These are phyloP conservation scores for Claviceps cyperi DNA, from an alignment of 2,329 filamentous ascomycete genomes.

Conservation along the genomic window DNA sequence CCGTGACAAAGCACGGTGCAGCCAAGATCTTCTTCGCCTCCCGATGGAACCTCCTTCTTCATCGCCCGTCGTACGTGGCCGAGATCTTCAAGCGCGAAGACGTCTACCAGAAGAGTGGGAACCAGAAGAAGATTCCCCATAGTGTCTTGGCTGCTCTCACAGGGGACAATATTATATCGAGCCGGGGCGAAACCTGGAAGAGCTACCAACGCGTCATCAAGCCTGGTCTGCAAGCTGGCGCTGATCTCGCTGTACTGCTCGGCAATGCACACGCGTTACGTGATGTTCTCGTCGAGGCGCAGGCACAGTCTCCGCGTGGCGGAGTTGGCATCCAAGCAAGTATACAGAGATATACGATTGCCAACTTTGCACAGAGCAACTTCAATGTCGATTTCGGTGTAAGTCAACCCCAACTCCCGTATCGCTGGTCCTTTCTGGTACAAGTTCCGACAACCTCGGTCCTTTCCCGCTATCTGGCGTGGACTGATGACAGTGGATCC, in stretches of 20 bases:
- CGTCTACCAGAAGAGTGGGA: constrained; percentile 23
- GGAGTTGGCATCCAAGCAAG: constrained; percentile 17
- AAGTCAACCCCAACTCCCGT: neutral
- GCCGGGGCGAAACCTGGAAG: constrained; percentile 22
- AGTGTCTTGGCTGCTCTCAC: constrained; percentile 22
- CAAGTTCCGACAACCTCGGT: too few relatives aligned
- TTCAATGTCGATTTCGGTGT: constrained; percentile 14
- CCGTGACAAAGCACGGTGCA: constrained; percentile 25
- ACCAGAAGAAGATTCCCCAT: constrained; percentile 25
- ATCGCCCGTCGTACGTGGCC: constrained; percentile 26
- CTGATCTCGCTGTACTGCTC: constrained; percentile 11
- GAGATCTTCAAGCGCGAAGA: constrained; percentile 22
- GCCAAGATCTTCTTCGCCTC: constrained; percentile 34
- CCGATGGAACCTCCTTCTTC: constrained; percentile 33
- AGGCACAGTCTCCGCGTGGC: constrained; percentile 9
- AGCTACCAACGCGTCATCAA: constrained; percentile 21
- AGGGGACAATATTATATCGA: constrained; percentile 26
- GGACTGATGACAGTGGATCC: neutral
- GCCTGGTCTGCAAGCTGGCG: constrained; percentile 17
- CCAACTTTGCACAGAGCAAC: constrained; percentile 20
- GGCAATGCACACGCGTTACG: constrained; percentile 13
- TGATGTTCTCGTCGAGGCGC: constrained; percentile 16
- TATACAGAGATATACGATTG: constrained; percentile 22
- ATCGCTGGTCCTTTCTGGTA: neutral
- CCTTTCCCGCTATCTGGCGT: too few relatives aligned